These are phyloP conservation scores for Elaphomyces granulatus DNA, from an alignment of 495 filamentous ascomycete species.

Conservation along the genomic window DNA sequence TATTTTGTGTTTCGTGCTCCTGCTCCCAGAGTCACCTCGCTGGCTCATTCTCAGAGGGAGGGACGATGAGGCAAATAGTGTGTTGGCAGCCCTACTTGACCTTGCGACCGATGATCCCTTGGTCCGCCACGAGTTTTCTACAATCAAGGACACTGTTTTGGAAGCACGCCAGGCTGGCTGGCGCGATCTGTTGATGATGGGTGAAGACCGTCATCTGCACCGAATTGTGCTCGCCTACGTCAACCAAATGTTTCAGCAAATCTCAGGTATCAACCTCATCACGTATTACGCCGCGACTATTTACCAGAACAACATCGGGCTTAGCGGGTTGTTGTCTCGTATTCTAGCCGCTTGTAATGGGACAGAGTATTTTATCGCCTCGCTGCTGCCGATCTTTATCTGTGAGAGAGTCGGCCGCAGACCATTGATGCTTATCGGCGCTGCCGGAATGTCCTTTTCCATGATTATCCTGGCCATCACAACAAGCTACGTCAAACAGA, in stretches of 20 bases:
- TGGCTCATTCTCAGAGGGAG: conserved; percentile 60
- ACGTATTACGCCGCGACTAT: conserved; percentile 60
- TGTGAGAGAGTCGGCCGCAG: conserved; percentile 57
- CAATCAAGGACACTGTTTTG: conserved; percentile 61
- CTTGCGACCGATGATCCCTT: conserved; percentile 35
- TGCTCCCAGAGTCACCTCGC: conserved; percentile 57
- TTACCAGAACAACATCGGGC: conserved; percentile 40
- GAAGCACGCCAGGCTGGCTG: conserved; percentile 56
- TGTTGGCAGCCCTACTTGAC: conserved; percentile 47
- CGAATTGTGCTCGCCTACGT: conserved; percentile 55
- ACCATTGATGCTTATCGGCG: conserved; percentile 57
- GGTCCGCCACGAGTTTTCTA: conserved; percentile 48
- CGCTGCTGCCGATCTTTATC: conserved; percentile 55
- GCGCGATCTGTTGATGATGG: conserved; percentile 56
- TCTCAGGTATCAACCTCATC: conserved; percentile 62
- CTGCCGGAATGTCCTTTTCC: conserved; percentile 49
- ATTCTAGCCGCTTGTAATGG: conserved; percentile 59
- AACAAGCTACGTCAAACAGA: conserved; percentile 20
- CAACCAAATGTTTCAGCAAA: conserved; percentile 70
- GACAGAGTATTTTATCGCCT: conserved; percentile 62
- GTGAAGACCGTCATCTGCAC: conserved; percentile 59
- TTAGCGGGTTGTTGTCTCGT: conserved; percentile 42
- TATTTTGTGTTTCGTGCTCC: conserved; percentile 45
- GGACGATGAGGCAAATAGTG: conserved; percentile 49
- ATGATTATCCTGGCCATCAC: conserved; percentile 53